Evolutionary conservation across 202 grass and related monocot genomes (phyloP).

Genomic region (Zoysia matrella): DNA sequence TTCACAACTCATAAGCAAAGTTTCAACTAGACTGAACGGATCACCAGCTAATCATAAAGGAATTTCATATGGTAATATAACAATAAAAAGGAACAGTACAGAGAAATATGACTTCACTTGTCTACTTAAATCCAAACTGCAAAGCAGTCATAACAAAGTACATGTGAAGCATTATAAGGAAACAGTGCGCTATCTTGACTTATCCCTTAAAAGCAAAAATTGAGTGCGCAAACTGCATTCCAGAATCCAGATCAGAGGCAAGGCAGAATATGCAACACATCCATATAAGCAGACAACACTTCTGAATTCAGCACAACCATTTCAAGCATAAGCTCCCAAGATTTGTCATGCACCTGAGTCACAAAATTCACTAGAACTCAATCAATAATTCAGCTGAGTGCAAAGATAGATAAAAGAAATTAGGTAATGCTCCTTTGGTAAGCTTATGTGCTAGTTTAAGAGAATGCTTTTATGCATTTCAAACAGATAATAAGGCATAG

Average conservation of each 20-base stretch:
- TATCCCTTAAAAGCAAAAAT: too few relatives aligned
- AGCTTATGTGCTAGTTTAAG: neutral
- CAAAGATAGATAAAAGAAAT: slow-evolving; percentile 35
- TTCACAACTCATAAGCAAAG: slow-evolving; percentile 1
- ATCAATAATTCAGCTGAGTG: slow-evolving; percentile 65
- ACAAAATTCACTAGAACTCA: slow-evolving; percentile 79
- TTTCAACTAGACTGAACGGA: slow-evolving; percentile 2
- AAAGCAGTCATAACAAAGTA: slow-evolving; percentile 51
- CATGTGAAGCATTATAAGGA: slow-evolving; percentile 47
- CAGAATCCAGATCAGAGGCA: too few relatives aligned
- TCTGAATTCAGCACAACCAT: too few relatives aligned
- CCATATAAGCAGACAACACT: too few relatives aligned
- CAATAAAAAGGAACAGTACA: slow-evolving; percentile 26
- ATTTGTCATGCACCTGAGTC: slow-evolving; percentile 83
- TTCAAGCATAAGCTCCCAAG: slow-evolving; percentile 59
- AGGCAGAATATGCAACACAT: too few relatives aligned
- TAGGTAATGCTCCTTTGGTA: slow-evolving; percentile 3
- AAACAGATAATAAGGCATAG: neutral
- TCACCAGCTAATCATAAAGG: slow-evolving; percentile 30
- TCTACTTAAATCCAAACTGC: slow-evolving; percentile 48
- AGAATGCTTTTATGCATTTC: neutral
- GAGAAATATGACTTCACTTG: slow-evolving; percentile 10
- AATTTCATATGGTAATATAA: slow-evolving; percentile 8
- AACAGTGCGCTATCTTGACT: slow-evolving; percentile 53
- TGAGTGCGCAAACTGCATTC: too few relatives aligned